Evolutionary conservation across 306 rosid genomes (phyloP).

Genomic region (Malus domestica): DNA sequence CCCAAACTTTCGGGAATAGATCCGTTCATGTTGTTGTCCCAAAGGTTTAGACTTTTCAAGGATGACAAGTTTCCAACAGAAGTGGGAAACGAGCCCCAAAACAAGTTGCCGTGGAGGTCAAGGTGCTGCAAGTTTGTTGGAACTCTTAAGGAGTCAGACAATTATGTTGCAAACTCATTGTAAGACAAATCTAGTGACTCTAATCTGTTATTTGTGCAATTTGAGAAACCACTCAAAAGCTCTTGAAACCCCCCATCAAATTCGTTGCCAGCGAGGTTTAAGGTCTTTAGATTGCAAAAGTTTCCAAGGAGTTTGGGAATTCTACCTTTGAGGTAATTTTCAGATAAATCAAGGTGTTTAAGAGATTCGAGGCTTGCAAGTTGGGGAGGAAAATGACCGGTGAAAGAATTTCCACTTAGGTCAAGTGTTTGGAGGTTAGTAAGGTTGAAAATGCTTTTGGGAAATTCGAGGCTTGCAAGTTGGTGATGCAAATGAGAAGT

Average conservation of each 20-base stretch:
- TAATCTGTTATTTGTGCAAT: not conserved
- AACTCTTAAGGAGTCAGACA: no score
- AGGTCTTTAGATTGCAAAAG: not conserved
- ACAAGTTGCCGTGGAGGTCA: not conserved
- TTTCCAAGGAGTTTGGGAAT: not conserved
- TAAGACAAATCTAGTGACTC: not conserved
- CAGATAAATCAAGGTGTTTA: not conserved
- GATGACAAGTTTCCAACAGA: slow-evolving; percentile 23
- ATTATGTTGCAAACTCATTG: no score
- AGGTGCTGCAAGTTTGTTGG: not conserved
- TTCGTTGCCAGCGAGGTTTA: not conserved
- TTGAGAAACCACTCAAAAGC: not conserved
- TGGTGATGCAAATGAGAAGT: no score
- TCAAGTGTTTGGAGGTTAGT: no score
- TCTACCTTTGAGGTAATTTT: not conserved
- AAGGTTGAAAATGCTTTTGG: slow-evolving; percentile 13
- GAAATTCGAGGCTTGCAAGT: no score
- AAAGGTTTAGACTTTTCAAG: not conserved
- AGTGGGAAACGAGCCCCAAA: slow-evolving; percentile 21
- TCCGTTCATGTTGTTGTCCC: not conserved
- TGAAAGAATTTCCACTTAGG: not conserved
- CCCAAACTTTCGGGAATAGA: not conserved
- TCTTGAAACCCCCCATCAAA: not conserved
- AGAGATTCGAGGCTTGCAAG: not conserved
- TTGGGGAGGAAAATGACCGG: not conserved